A percentile compares a stretch with the other conserved stretches of the same genome.
These are phyloP conservation scores for Mycena indigotica DNA, from an alignment of 768 basidiomycete species.

Conservation along the genomic window DNA sequence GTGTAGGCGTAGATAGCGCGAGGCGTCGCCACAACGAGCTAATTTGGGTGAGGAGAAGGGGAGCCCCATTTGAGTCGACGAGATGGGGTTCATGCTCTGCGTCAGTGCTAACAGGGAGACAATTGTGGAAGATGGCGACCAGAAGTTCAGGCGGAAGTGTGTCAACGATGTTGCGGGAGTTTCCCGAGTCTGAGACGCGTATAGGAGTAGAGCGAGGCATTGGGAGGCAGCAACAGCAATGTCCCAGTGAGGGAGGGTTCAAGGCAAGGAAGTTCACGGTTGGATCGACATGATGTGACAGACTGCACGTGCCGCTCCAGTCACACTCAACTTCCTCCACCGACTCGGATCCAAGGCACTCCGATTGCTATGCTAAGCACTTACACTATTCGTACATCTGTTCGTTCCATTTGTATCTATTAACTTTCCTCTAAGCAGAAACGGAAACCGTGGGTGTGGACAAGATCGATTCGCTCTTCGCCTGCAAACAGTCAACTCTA, in stretches of 20 bases:
- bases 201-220: not conserved
- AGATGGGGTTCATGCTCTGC: not conserved
- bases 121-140: not conserved
- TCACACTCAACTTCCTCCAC: no score
- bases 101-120: not conserved
- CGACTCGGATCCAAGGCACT: no score
- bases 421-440: not conserved
- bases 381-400: no score
- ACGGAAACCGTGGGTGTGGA: not conserved
- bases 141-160: not conserved
- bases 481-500: slow-evolving; percentile 6
- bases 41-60: not conserved
- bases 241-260: no score
- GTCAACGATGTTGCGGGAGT: not conserved
- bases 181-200: no score
- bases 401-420: no score
- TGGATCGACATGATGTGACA: no score
- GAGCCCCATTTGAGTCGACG: not conserved
- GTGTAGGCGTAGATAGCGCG: not conserved
- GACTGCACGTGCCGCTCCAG: no score
- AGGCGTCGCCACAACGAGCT: not conserved
- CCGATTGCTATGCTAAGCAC: no score
- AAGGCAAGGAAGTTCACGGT: no score
- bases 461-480: not conserved
- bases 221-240: not conserved